A percentile compares a stretch with the other conserved stretches of the same genome.
Conservation (phyloP, 2,329 filamentous ascomycete genomes). For the Ramichloridium luteum region DNA sequence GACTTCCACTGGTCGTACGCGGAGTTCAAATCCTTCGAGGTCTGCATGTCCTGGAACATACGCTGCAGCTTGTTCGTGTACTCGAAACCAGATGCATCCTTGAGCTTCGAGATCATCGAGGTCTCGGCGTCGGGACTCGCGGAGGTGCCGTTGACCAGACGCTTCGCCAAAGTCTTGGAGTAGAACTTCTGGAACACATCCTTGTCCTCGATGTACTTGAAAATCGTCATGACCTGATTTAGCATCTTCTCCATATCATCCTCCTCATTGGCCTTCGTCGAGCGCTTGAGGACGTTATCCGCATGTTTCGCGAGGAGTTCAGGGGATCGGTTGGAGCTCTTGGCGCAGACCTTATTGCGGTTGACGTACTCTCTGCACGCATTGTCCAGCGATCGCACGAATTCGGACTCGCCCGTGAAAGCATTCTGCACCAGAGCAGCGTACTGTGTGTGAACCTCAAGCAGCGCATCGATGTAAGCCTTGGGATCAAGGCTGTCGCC, state of each 20-base stretch:
- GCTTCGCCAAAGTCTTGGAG: slow-evolving; percentile 88
- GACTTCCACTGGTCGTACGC: slow-evolving; percentile 71
- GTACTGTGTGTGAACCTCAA: slow-evolving; percentile 91
- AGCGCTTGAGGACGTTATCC: slow-evolving; percentile 84
- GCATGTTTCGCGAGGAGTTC: slow-evolving; percentile 93
- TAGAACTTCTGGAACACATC: slow-evolving; percentile 99
- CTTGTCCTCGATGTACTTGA: slow-evolving; percentile 99
- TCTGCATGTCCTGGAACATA: slow-evolving; percentile 99
- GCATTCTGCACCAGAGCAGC: slow-evolving; percentile 81
- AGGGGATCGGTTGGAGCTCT: slow-evolving; percentile 83
- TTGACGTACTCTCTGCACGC: slow-evolving; percentile 98
- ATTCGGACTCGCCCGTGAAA: slow-evolving; percentile 91
- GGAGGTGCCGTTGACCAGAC: slow-evolving; percentile 86
- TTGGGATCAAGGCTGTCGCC: slow-evolving; percentile 90
- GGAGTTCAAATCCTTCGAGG: slow-evolving; percentile 90
- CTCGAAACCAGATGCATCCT: slow-evolving; percentile 96
- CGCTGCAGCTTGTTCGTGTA: slow-evolving; percentile 99
- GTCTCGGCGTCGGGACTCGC: slow-evolving; percentile 96
- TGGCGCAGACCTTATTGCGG: slow-evolving; percentile 89
- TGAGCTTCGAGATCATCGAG: slow-evolving; percentile 98
- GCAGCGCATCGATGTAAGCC: slow-evolving; percentile 80
- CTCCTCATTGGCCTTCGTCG: slow-evolving; percentile 83
- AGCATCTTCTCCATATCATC: slow-evolving; percentile 82
- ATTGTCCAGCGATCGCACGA: slow-evolving; percentile 90
- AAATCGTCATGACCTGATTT: slow-evolving; percentile 94